These are phyloP conservation scores for Pontederia crassipes DNA, from an alignment of 176 grass and related monocot species.

Conservation along the genomic window DNA sequence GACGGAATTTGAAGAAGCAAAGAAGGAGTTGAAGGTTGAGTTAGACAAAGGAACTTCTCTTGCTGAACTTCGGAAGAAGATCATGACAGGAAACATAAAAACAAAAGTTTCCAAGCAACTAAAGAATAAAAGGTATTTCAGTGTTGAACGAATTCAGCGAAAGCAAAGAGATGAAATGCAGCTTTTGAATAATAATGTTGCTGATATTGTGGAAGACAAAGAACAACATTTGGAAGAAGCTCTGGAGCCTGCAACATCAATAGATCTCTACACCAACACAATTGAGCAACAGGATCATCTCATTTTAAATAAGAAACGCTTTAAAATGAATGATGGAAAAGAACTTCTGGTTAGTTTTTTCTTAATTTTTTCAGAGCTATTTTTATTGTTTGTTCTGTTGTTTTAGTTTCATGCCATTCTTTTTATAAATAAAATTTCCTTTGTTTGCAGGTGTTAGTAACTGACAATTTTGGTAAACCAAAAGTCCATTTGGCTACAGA, in stretches of 20 bases:
- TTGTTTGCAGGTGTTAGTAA: constrained; percentile 52
- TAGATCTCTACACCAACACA: constrained; percentile 52
- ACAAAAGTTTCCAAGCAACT: constrained; percentile 75
- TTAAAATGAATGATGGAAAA: constrained; percentile 48
- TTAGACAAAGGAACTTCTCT: constrained; percentile 55
- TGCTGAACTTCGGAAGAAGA: constrained; percentile 59
- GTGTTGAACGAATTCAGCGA: constrained; percentile 69
- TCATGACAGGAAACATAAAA: constrained; percentile 59
- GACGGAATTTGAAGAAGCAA: constrained; percentile 81
- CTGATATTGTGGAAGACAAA: constrained; percentile 29
- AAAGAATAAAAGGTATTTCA: constrained; percentile 67
- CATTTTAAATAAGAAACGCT: constrained; percentile 60
- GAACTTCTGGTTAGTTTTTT: constrained; percentile 57
- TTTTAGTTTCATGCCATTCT: neutral
- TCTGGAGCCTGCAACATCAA: constrained; percentile 23
- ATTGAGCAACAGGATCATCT: constrained; percentile 35
- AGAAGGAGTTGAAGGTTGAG: constrained; percentile 69
- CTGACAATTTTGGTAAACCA: constrained; percentile 41
- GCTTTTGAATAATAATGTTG: constrained; percentile 60
- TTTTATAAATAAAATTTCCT: constrained; percentile 26
- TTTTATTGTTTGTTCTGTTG: neutral
- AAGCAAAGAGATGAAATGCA: constrained; percentile 60
- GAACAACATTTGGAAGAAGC: constrained; percentile 19
- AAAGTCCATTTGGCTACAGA: constrained; percentile 80
- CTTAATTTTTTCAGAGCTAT: neutral